Evolutionary conservation across 2,329 filamentous ascomycete genomes (phyloP), one percentile per base, ranked within the genome.

Genomic region (Fusarium algeriense): DNA sequence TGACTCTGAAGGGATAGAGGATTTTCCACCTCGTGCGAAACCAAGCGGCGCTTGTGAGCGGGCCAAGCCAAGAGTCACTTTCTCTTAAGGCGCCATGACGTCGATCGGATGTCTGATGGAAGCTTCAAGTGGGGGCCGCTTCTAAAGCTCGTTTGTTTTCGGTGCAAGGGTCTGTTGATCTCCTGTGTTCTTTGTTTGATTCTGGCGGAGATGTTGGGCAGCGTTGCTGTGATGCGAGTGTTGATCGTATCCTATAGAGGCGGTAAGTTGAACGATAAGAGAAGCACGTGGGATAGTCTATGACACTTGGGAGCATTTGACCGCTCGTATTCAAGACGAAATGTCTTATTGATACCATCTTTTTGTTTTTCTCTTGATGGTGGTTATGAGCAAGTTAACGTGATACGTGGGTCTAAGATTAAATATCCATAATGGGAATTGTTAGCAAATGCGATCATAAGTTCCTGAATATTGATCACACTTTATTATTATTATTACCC

Each of bases 91-190:
- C 58, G 64, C 73, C 60, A 74, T 74, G 73, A 75, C 73, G 73
- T 75, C 64, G 73, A 71, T 71, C 62, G 56, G 73, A 71, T 65
- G 70, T 59, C 44, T 58, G 54, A 56, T 44, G 35, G 43, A 64
- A 59, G 69, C 28, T 69, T 41, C 32, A 69, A 55, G 69, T 71
- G 69, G 69, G 69, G 66, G 60, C 64, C 46, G 41, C 49, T 63
- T 63, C 28, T 44, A 43, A 37, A 65, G 46, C 41, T 53, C 50
- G 46, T 58, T 66, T 66, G 52, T 66, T 67, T 62, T 67, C 34
- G 43, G 37, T 70, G 52, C 50, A 63, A 48, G 52, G 52, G 68
- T 65, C 30, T 32, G 20, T 43, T 66, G 48, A 52, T 52, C 48
- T 52, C 48, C 26, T 38, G 17, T 52, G 32, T n/a, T 32, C 37